Base-by-base conservation (phyloP, 805 yeast genomes). In the Cyberlindnera meyerae region DNA sequence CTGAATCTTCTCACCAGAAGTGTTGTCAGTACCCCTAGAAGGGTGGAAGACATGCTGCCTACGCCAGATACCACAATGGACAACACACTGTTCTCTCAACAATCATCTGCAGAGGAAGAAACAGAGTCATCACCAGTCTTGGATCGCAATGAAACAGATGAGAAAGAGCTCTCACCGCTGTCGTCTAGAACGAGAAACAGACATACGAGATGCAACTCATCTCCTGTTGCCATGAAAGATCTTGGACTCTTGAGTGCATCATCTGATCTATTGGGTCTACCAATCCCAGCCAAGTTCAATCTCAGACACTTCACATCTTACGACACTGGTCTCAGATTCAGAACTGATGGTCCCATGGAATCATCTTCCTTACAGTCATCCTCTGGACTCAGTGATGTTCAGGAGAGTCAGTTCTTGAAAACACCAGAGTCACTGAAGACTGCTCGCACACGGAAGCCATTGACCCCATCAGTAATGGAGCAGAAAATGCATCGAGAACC, bases 301-400 rank as follows among this genome's bases (percentile, higher is more conserved):
- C 31, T 54, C 14, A 50, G 59, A 27, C 59, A 54, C 31, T 52
- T 52, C 31, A 35, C 42, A 3, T 52, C 57, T 6, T 42, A 45
- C 34, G 59, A 54, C 8, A 51, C 59, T 13, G 59, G 59, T 0
- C 34, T 54, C 24, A 49, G 42, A 29, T 9, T 39, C n/a, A n/a
- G n/a, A n/a, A n/a, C n/a, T n/a, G n/a, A n/a, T n/a, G n/a, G n/a
- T n/a, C n/a, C n/a, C n/a, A n/a, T n/a, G n/a, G n/a, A n/a, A n/a
- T n/a, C n/a, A n/a, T n/a, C n/a, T n/a, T n/a, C n/a, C n/a, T n/a
- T n/a, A n/a, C n/a, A n/a, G n/a, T n/a, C n/a, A n/a, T n/a, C n/a
- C n/a, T n/a, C n/a, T n/a, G n/a, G n/a, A n/a, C n/a, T n/a, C n/a
- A n/a, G n/a, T n/a, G 34, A 7, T 18, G n/a, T 15, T 24, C 14